Base-by-base conservation (phyloP, 805 yeast genomes). In the Ogataea corticis region DNA sequence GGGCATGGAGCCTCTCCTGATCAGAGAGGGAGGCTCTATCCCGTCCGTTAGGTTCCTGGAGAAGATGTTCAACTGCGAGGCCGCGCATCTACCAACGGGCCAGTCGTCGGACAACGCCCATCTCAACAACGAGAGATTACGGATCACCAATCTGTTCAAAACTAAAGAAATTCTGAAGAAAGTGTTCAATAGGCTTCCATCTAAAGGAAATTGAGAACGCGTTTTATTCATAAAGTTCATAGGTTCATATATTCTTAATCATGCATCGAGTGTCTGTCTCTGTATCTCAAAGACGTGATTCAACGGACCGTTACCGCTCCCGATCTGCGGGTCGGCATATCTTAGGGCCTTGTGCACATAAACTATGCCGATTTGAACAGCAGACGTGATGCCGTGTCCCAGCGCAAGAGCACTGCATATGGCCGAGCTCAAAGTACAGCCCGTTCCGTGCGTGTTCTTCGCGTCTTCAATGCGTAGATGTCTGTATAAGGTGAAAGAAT, bases 21-120 rank as follows among this genome's bases (percentile, higher is more conserved):
- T 94, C 27, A 79, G 98, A 53, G 99, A 94, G 69, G 99, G 99
- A 49, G 99, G 99, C 0, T 88, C 97, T 0, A 90, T 92, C 62
- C 97, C 99, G 2, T 84, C 92, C 10, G 82, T 94, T 7, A 69
- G 97, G 51, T 85, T 85, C 49, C 68, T 92, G 52, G 99, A 92
- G 57, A 87, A 87, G 63, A 71, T 77, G 11, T 87, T 92, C 54
- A 66, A 75, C 42, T 96, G 98, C 3, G 87, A 88, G 19, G 98
- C 97, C 1, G 95, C 92, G 0, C 98, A 94, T 65, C 79, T 94
- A 28, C 98, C 99, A 2, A 89, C 97, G 60, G 99, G 98, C 0
- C 99, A 92, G 68, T 79, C 92, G 1, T 81, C 94, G 34, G 98
- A 94, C 63, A 88, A 89, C 58, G 98, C 97, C 1, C 99, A 92